Evolutionary conservation across 495 filamentous ascomycete species (phyloP), one percentile per base, ranked within the genome.

Genomic region (Penicillium waksmanii): DNA sequence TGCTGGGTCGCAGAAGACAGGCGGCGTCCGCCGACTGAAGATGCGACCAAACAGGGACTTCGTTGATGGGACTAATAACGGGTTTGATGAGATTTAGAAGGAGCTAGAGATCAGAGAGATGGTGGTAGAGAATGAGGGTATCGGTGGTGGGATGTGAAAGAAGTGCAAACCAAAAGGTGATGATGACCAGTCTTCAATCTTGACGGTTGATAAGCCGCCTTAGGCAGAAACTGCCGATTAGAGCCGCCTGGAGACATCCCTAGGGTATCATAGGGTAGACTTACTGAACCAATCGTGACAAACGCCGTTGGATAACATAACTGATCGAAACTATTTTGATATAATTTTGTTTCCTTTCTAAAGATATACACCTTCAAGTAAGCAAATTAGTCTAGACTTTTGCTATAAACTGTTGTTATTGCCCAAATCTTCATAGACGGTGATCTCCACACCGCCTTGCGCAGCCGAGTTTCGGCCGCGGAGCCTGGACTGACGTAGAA

Each of bases 401-500:
- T 31, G 27, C 27, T 9, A 31, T 31, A 31, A 31, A 8, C 0
- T 7, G 27, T 8, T 31, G 27, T 31, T 31, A 31, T 31, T 31
- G 6, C 27, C 27, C 27, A 31, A 31, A 31, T 31, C 27, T 2
- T 5, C 27, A 31, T 8, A 31, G 27, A 6, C 8, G 1, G 27
- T 1, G 27, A 19, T 17, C 2, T n/a, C 17, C 42, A 44, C n/a
- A 44, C 42, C 42, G 42, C 42, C 17, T 44, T 44, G 15, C 42
- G 42, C 42, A 44, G 17, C 42, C 42, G 42, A 44, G 42, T 44
- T 44, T 44, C 42, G 42, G 42, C 42, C 42, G 35, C 43, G 56
- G 49, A 60, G 55, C 52, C 33, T 52, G 13, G 35, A 63, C 54
- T 75, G 71, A 77, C 74, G 73, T 75, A 73, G 65, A 67, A 51